Percentiles rank a stretch among this genome's conserved stretches.
phyloP scores from a whole-genome alignment of 2,329 filamentous ascomycete genomes.

The Sporothrix sp. region DNA sequence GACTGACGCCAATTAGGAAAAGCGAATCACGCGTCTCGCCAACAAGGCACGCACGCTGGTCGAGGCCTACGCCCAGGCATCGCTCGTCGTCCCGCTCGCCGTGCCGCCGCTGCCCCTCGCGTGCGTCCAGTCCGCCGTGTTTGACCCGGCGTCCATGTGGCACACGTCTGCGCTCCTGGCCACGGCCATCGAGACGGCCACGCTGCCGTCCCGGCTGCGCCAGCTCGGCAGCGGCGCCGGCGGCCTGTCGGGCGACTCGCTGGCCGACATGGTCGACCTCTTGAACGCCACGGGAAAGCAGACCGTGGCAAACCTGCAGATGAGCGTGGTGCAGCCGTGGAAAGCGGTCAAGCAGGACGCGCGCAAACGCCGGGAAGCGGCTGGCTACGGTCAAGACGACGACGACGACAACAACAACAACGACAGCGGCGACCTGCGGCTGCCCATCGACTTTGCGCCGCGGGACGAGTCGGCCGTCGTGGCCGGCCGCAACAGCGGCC shows the following conservation, averaged over 20 bases:
- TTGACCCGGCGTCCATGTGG: constrained; percentile 64
- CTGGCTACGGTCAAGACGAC: constrained; percentile 20
- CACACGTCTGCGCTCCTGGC: constrained; percentile 68
- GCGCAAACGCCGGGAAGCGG: background rate
- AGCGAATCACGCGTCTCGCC: constrained; percentile 53
- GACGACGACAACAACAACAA: constrained; percentile 21
- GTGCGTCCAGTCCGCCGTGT: constrained; percentile 18
- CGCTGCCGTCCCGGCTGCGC: constrained; percentile 63
- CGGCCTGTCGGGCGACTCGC: constrained; percentile 29
- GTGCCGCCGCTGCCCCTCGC: constrained; percentile 43
- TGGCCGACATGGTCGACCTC: constrained; percentile 54
- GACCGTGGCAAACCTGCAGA: constrained; percentile 63
- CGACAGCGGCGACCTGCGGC: constrained; percentile 18
- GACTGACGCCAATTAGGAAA: constrained; percentile 35
- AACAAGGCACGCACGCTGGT: constrained; percentile 67
- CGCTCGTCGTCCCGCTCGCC: constrained; percentile 67
- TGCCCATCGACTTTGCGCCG: constrained; percentile 33
- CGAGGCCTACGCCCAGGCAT: constrained; percentile 59
- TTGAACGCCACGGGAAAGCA: constrained; percentile 71
- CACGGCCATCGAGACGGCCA: constrained; percentile 67
- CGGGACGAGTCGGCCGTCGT: constrained; percentile 27
- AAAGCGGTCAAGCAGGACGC: constrained; percentile 18
- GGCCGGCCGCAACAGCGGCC: constrained; percentile 9
- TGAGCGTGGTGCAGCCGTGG: constrained; percentile 43
- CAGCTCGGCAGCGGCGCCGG: constrained; percentile 29